Evolutionary conservation across 2,329 filamentous ascomycete species (phyloP), one percentile per base, ranked within the genome.

Genomic region (Trichoderma koningiopsis): DNA sequence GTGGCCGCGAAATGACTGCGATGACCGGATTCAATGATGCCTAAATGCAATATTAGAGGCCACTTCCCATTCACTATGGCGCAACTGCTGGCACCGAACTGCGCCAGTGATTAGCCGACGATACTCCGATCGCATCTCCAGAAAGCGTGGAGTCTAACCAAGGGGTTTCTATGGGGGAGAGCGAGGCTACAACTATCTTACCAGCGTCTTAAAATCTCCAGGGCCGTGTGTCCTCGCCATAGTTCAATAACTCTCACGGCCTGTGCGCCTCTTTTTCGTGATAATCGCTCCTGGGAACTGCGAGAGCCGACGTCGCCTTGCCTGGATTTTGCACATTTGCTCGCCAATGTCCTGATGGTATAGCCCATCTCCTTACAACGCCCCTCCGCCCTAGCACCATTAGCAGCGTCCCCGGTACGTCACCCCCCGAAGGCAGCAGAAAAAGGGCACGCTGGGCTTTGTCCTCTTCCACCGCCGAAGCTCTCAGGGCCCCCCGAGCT

Each of bases 341-440:
- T 35, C n/a, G 60, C 69, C 69, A 68, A 70, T 70, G 64, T 52
- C 69, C 49, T 67, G 63, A 63, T 57, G 40, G 56, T 63, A 66
- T 59, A 55, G n/a, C 40, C 47, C 37, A 27, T 31, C 56, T 24
- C 65, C 33, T 55, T 53, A 14, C 57, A 27, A 49, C 68, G 43
- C 58, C 69, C 40, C 69, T 65, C 69, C 52, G 63, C 69, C 68
- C 59, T 52, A 58, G 63, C 16, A 8, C 55, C 31, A 57, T 53
- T 57, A 56, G 62, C 24, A 24, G 33, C 40, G 19, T 22, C n/a
- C 57, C 62, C 52, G 40, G 52, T 70, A 63, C 69, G 69, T 70
- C 69, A 68, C 59, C 69, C 67, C 40, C 58, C 8, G 8, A 58
- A 35, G 33, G n/a, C n/a, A 43, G 19, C 22, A 24, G 40, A 59